A percentile compares a stretch with the other conserved stretches of the same genome.
phyloP scores from a whole-genome alignment of 345 rosid species.

The Limnanthes douglasii region DNA sequence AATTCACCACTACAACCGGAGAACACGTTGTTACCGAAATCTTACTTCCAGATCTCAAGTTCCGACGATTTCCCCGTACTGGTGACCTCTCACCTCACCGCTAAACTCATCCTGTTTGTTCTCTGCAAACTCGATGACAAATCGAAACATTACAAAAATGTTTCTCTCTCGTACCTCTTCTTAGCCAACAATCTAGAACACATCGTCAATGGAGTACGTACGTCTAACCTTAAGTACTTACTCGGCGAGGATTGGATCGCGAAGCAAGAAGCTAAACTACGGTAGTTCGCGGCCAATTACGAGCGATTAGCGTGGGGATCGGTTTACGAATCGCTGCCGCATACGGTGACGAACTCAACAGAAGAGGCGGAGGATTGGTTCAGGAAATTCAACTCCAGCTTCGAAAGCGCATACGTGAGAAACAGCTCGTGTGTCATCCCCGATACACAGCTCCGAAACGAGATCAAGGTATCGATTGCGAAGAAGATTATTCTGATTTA shows the following conservation, averaged over 20 bases:
- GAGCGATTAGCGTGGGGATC: slow-evolving; percentile 51
- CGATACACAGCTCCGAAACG: slow-evolving; percentile 36
- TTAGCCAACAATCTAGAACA: slow-evolving; percentile 54
- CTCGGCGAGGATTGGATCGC: slow-evolving; percentile 52
- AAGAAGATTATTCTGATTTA: slow-evolving; percentile 27
- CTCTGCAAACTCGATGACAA: slow-evolving; percentile 18
- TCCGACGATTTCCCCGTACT: slow-evolving; percentile 8
- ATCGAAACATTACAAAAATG: slow-evolving; percentile 14
- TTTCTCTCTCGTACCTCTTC: slow-evolving; percentile 16
- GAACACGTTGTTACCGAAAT: slow-evolving; percentile 9
- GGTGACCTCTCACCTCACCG: too few species aligned
- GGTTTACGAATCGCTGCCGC: slow-evolving; percentile 26
- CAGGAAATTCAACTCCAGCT: slow-evolving; percentile 30
- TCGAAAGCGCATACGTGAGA: slow-evolving; percentile 35
- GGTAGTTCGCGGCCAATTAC: slow-evolving; percentile 38
- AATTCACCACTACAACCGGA: too few species aligned
- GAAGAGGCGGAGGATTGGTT: slow-evolving; percentile 15
- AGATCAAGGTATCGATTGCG: slow-evolving; percentile 31
- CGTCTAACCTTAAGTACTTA: slow-evolving; percentile 25
- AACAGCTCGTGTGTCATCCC: slow-evolving; percentile 42
- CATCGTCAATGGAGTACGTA: slow-evolving; percentile 36
- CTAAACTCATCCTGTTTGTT: slow-evolving; percentile 15
- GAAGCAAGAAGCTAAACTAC: slow-evolving; percentile 39
- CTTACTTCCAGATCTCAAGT: slow-evolving; percentile 12
- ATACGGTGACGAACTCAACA: slow-evolving; percentile 7